Base-by-base conservation (phyloP, 805 yeast species). In the Candida easanensis region DNA sequence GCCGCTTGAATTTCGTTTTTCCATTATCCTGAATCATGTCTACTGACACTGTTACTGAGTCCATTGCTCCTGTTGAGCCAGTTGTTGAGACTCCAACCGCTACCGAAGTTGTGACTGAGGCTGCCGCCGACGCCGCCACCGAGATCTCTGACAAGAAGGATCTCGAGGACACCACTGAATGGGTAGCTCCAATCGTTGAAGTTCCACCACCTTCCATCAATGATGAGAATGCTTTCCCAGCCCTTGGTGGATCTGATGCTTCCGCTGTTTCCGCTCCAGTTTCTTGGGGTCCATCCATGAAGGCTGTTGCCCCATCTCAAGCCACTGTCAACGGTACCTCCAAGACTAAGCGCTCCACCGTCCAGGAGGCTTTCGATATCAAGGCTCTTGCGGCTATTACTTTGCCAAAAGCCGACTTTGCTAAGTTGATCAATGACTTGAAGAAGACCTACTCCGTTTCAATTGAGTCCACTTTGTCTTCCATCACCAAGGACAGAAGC, bases 391-490 rank as follows among this genome's bases (percentile, higher is more conserved):
- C 83, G 50, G 91, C 86, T 61, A 64, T 80, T 58, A 73, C 77
- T 41, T 73, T 83, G 22, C 63, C 76, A 36, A 80, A 82, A 54
- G 71, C 80, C 18, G 93, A 85, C 53, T 78, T 86, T 48, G 73
- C 82, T 55, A 82, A 82, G 58, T 76, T 87, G 49, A 69, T 88
- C 49, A 71, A 77, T 38, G 67, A 76, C 37, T 76, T 87, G 56
- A 84, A 83, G 65, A 66, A 78, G 45, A 64, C 70, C 27, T 73
- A 81, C 48, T 67, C 73, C 36, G 86, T 89, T 42, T 77, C 79
- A 48, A 79, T 89, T 49, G 96, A 89, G 62, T 84, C 95, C 42
- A 87, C 96, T 41, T 71, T 88, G 42, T 84, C 95, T 35, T 77
- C 79, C 54, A 77, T 76, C 51, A 80, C 85, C 46, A 83, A 82